Evolutionary conservation across 805 yeast species (phyloP).

Genomic region (Blastobotrys mokoenaii): DNA sequence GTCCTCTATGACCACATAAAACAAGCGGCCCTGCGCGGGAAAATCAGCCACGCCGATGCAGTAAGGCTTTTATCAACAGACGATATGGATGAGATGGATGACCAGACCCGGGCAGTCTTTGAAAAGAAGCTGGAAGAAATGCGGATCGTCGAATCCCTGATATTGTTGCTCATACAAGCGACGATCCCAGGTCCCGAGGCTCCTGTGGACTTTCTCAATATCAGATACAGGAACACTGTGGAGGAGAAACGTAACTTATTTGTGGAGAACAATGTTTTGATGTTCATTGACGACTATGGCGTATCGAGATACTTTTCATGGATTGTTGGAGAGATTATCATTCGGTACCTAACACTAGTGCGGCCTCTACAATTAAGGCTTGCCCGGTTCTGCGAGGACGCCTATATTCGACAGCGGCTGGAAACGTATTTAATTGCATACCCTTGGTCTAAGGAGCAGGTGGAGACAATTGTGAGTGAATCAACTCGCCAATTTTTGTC

Average conservation of each 20-base stretch:
- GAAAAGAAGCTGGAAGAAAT: background rate
- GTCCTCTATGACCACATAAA: no score
- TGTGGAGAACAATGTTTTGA: background rate
- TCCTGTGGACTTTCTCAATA: background rate
- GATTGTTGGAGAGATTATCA: conserved; percentile 4
- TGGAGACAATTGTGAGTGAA: background rate
- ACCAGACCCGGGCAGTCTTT: background rate
- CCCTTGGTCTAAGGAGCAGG: background rate
- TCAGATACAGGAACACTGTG: background rate
- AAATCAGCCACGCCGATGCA: no score
- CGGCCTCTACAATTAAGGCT: conserved; percentile 1
- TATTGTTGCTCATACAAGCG: background rate
- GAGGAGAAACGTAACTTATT: background rate
- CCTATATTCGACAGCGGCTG: background rate
- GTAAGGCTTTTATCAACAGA: no score
- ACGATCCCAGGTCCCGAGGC: background rate
- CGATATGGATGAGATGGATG: no score
- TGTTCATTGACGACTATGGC: background rate
- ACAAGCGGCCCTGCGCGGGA: no score
- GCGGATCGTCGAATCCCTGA: background rate
- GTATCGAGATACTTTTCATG: background rate
- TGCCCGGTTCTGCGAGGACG: background rate
- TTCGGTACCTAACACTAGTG: background rate
- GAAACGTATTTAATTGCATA: background rate
- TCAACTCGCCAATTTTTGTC: background rate